Evolutionary conservation across 2,329 filamentous ascomycete species (phyloP).

Genomic region (Lasiodiplodia sp.): DNA sequence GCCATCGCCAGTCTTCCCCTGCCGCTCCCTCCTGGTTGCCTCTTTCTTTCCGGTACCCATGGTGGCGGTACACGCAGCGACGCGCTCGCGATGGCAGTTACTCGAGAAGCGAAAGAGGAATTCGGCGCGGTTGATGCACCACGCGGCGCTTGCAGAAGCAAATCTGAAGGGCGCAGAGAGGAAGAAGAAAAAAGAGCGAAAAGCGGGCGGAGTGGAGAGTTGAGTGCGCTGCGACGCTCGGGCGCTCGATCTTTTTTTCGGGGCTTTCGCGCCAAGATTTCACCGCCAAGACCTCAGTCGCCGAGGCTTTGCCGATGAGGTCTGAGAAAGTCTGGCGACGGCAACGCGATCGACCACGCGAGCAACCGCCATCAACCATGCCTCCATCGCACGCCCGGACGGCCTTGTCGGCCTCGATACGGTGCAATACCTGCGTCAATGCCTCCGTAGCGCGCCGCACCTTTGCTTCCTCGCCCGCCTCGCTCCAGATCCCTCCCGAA

Average conservation of each 20-base stretch:
- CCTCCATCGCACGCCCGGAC: constrained; percentile 19
- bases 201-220: constrained; percentile 1
- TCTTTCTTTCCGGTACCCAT: constrained; percentile 97
- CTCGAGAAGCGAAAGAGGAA: neutral
- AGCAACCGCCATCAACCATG: constrained; percentile 17
- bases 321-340: constrained; percentile 25
- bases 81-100: neutral
- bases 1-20: constrained; percentile 85
- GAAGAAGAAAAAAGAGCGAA: constrained; percentile 3
- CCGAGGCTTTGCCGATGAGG: constrained; percentile 20
- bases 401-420: constrained; percentile 14
- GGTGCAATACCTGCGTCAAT: constrained; percentile 24
- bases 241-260: constrained; percentile 28
- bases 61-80: constrained; percentile 41
- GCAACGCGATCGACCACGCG: constrained; percentile 8
- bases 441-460: constrained; percentile 32
- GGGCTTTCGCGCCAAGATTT: constrained; percentile 25
- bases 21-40: constrained; percentile 77
- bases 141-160: constrained; percentile 29
- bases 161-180: constrained; percentile 3
- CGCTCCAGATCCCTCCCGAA: constrained; percentile 63
- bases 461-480: constrained; percentile 47
- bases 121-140: constrained; percentile 1
- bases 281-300: constrained; percentile 12
- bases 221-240: constrained; percentile 16